Evolutionary conservation across 192 early-diverging fungal genomes (phyloP).

Genomic region (Pilaira anomala): DNA sequence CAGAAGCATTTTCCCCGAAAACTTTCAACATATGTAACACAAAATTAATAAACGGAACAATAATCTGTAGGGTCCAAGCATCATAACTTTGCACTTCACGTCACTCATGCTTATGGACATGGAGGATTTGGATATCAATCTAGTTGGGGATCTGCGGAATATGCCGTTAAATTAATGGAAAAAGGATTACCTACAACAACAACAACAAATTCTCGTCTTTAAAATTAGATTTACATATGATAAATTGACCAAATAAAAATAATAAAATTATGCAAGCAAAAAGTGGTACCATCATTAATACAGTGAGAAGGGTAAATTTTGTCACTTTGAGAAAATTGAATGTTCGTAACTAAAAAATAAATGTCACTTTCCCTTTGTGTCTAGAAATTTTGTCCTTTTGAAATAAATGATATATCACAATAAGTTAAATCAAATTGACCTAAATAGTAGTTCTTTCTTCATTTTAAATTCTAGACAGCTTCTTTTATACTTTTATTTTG

Average conservation of each 20-base stretch:
- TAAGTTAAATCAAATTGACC: too few species aligned
- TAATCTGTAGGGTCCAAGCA: constrained; percentile 2
- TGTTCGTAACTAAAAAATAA: too few species aligned
- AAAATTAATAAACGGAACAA: background rate
- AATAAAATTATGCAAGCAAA: background rate
- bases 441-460: too few species aligned
- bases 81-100: constrained; percentile 23
- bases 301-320: too few species aligned
- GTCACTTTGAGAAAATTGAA: too few species aligned
- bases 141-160: constrained; percentile 56
- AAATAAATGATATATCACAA: too few species aligned
- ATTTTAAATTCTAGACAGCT: too few species aligned
- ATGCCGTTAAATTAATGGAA: constrained; percentile 42
- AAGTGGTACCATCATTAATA: too few species aligned
- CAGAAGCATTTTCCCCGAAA: constrained; percentile 11
- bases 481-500: too few species aligned
- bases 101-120: constrained; percentile 69
- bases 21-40: background rate
- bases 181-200: background rate
- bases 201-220: background rate
- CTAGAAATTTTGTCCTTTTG: too few species aligned
- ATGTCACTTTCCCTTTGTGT: too few species aligned
- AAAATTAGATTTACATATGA: background rate
- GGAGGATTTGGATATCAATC: constrained; percentile 59
- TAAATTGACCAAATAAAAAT: background rate